Base-by-base conservation (phyloP, 371 early-diverging fungal genomes). In the Parasitella parasitica region DNA sequence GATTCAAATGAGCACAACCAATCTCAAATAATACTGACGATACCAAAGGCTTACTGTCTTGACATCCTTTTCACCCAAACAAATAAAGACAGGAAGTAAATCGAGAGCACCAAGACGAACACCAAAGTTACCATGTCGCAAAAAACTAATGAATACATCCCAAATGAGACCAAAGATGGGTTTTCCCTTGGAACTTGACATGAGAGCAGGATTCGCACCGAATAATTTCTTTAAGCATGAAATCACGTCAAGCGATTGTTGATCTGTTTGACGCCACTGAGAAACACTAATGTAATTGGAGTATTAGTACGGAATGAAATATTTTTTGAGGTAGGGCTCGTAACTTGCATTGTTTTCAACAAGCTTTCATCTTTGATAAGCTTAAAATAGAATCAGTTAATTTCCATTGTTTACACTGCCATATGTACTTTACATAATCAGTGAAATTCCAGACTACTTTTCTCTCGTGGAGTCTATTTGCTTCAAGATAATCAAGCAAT, bases 181-280 rank as follows among this genome's bases (percentile, higher is more conserved):
- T 15, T 67, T 63, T 22, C 68, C 43, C 57, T 73, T 76, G 4
- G 77, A 59, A 41, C 71, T 73, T n/a, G 66, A 52, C 22, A 83
- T 57, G 3, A 87, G 66, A 0, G 74, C 71, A 3, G 82, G 78
- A 36, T 80, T 81, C 2, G 81, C 72, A 9, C 70, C 78, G 27
- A 86, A 72, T 1, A 87, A 6, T 7, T 69, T 61, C 52, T 75
- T 77, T 54, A 83, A 65, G 2, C 76, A 59, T 1, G 59, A 32
- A 16, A 81, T 72, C 1, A 72, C 61, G 59, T 75, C 70, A 2
- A 66, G 37, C 0, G 69, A 48, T 6, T 75, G 67, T 22, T 43
- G 43, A 6, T 70, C 65, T 15, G 43, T 51, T 6, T 57, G 64
- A 1, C 70, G 48, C 73, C 75, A 76, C 5, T 61, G 66, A 28